A percentile compares a stretch with the other conserved stretches of the same genome.
Conservation (phyloP, 371 early-diverging fungal genomes). For the Mortierella sp. region DNA sequence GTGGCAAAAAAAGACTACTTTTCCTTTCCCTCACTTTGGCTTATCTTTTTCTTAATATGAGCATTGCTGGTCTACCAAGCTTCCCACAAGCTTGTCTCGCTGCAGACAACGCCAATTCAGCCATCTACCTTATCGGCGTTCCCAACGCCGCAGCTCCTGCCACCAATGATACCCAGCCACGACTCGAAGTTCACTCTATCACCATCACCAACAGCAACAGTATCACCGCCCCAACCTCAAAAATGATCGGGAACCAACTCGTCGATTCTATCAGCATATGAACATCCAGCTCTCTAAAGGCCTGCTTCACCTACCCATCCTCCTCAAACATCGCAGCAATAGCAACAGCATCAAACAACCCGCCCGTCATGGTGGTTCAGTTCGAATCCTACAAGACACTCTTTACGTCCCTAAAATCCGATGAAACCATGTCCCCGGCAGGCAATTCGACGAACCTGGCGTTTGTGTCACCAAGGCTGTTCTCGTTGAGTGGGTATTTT, state of each 20-base stretch:
- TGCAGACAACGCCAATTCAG: neutral
- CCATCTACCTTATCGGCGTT: neutral
- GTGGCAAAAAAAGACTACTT: too few species aligned
- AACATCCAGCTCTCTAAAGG: neutral
- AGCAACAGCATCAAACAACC: too few species aligned
- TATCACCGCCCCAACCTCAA: neutral
- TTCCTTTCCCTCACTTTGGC: too few species aligned
- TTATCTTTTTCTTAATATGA: neutral
- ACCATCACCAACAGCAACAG: neutral
- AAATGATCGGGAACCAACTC: neutral
- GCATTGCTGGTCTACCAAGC: neutral
- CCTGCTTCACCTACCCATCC: neutral
- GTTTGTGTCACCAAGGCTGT: neutral
- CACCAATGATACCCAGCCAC: neutral
- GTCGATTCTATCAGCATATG: neutral
- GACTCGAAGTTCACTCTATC: neutral
- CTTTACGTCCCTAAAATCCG: neutral
- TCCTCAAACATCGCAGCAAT: too few species aligned
- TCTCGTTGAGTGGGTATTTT: neutral
- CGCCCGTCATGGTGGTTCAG: neutral
- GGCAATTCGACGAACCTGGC: neutral
- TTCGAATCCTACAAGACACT: neutral
- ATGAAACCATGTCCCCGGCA: neutral
- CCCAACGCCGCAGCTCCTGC: too few species aligned
- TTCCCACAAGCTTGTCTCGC: slow-evolving; percentile 4